A percentile compares a stretch with the other conserved stretches of the same genome.
Conservation (phyloP, 164 flowering plant genomes). For the Cinnamomum chago region DNA sequence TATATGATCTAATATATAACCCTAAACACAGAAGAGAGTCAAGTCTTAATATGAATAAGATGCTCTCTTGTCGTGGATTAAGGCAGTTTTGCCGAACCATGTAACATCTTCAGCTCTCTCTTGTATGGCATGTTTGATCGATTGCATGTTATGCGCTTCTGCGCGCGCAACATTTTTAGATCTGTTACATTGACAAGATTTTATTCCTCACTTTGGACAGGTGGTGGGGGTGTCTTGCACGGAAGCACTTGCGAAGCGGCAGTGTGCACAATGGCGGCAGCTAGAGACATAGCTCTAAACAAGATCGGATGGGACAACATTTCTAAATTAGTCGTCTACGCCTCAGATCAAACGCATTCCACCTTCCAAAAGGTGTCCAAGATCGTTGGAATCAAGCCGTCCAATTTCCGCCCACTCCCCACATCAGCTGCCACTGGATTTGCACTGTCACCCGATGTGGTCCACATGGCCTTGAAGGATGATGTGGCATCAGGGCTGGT, state of each 20-base stretch:
- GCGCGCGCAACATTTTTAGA: no score
- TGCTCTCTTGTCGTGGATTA: no score
- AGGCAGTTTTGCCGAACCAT: no score
- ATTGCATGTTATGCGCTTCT: no score
- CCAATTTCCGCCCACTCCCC: conserved; percentile 30
- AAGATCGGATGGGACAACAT: conserved; percentile 17
- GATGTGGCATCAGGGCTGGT: conserved; percentile 30
- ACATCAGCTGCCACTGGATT: conserved; percentile 23
- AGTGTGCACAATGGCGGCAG: conserved; percentile 45
- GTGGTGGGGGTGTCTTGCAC: conserved; percentile 60
- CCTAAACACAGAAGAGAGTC: no score
- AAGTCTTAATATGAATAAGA: no score
- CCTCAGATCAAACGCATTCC: conserved; percentile 66
- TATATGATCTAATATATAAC: no score
- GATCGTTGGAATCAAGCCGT: conserved; percentile 35
- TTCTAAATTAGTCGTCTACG: conserved; percentile 43
- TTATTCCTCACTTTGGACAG: no score
- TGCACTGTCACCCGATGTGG: conserved; percentile 24
- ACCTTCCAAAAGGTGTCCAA: conserved; percentile 39
- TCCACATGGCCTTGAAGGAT: conserved; percentile 6
- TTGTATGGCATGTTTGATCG: no score
- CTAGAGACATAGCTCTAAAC: conserved; percentile 30
- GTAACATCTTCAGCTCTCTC: no score
- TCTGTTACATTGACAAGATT: no score
- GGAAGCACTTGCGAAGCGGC: conserved; percentile 52